Percentiles rank a stretch among this genome's conserved stretches.
Evolutionary conservation across 2,329 filamentous ascomycete species (phyloP).

Genomic region (Biscogniauxia marginata): DNA sequence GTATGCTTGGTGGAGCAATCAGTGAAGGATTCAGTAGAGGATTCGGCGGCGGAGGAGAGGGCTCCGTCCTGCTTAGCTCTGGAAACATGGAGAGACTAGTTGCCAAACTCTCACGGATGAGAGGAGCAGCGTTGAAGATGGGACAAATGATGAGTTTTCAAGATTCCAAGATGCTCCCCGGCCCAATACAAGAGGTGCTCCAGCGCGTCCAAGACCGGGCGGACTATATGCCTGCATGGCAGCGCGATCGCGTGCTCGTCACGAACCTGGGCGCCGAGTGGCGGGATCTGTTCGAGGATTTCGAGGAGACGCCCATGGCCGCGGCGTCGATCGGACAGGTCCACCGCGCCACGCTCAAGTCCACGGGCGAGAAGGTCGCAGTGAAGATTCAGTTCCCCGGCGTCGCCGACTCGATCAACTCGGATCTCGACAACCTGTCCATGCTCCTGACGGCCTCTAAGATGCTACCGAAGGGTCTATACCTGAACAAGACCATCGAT

Average conservation of each 20-base stretch:
- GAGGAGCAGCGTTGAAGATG: constrained; percentile 92
- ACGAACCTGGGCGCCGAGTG: constrained; percentile 80
- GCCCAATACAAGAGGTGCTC: constrained; percentile 81
- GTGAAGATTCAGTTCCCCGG: constrained; percentile 98
- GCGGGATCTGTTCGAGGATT: constrained; percentile 78
- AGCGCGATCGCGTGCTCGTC: constrained; percentile 79
- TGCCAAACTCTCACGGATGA: constrained; percentile 89
- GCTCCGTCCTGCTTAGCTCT: constrained; percentile 83
- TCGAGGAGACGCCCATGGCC: constrained; percentile 89
- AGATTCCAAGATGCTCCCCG: constrained; percentile 91
- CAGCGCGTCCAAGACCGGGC: constrained; percentile 94
- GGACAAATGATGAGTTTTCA: constrained; percentile 99
- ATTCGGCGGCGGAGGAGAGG: constrained; percentile 64
- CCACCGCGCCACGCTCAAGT: constrained; percentile 77
- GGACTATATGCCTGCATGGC: constrained; percentile 96
- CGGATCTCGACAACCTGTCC: constrained; percentile 89
- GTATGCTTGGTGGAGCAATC: constrained; percentile 91
- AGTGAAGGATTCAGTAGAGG: constrained; percentile 80
- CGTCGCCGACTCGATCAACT: constrained; percentile 93
- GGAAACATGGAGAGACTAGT: constrained; percentile 93
- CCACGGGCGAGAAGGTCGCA: constrained; percentile 73
- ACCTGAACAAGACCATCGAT: constrained; percentile 94
- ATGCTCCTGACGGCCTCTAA: constrained; percentile 88
- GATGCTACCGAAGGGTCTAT: constrained; percentile 86
- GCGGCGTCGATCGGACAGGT: constrained; percentile 97